Evolutionary conservation across 176 grass and related monocot genomes (phyloP).

Genomic region (Areca catechu): DNA sequence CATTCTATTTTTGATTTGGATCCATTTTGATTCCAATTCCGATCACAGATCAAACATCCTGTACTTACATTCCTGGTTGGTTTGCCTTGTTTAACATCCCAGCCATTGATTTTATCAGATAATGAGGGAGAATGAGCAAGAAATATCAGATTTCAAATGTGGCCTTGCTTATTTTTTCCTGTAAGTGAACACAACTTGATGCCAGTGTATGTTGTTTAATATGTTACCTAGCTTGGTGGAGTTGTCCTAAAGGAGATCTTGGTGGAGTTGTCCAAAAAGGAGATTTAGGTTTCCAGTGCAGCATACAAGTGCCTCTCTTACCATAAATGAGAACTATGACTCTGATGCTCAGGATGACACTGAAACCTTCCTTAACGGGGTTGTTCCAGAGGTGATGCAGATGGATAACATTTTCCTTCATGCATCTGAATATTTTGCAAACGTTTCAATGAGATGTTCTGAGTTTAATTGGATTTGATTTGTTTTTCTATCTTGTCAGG

Average conservation of each 20-base stretch:
- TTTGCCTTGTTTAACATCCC: too few species aligned
- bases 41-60: too few species aligned
- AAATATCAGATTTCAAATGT: conserved; percentile 63
- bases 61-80: too few species aligned
- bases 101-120: not conserved
- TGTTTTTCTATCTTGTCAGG: conserved; percentile 25
- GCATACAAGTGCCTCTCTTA: conserved; percentile 90
- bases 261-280: not conserved
- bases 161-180: conserved; percentile 75
- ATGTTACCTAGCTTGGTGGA: conserved; percentile 4
- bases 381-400: conserved; percentile 78
- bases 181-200: conserved; percentile 32
- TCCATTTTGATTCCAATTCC: too few species aligned
- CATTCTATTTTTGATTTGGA: too few species aligned
- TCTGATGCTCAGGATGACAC: conserved; percentile 76
- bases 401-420: not conserved
- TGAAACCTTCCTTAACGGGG: conserved; percentile 83
- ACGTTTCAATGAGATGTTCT: not conserved
- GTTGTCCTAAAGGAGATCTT: conserved; percentile 3
- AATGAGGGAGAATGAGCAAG: conserved; percentile 60
- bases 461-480: not conserved
- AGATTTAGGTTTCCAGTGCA: conserved; percentile 66
- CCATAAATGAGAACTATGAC: conserved; percentile 97
- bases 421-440: not conserved
- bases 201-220: not conserved